These are phyloP conservation scores for Diaporthe ampelina DNA, from an alignment of 2,329 filamentous ascomycete genomes.

Conservation along the genomic window DNA sequence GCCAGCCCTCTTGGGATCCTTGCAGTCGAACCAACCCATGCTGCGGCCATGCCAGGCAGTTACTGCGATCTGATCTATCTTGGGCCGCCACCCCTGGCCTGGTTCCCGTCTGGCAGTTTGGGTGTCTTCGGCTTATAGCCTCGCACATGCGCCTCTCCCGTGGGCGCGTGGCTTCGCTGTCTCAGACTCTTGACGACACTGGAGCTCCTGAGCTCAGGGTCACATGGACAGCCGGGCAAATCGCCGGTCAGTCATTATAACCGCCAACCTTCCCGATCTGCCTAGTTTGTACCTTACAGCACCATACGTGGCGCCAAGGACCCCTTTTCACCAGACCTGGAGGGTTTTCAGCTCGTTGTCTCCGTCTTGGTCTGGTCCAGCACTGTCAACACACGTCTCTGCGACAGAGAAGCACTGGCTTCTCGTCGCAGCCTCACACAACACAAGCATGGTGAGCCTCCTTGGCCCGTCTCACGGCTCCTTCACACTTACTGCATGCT, in stretches of 20 bases:
- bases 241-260: slow-evolving; percentile 30
- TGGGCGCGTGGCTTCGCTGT: slow-evolving; percentile 32
- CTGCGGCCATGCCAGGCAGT: slow-evolving; percentile 24
- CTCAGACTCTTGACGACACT: slow-evolving; percentile 33
- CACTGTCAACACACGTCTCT: slow-evolving; percentile 21
- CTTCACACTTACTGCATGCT: neutral
- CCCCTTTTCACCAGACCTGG: neutral
- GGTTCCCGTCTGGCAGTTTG: slow-evolving; percentile 1
- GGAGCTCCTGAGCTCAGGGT: slow-evolving; percentile 34
- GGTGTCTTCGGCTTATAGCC: slow-evolving; percentile 33
- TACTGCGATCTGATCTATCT: slow-evolving; percentile 27
- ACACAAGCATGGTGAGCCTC: slow-evolving; percentile 44
- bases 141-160: slow-evolving; percentile 37
- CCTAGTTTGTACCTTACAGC: slow-evolving; percentile 11
- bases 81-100: slow-evolving; percentile 24
- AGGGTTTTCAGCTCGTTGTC: slow-evolving; percentile 1
- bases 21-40: slow-evolving; percentile 9
- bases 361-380: neutral
- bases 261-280: slow-evolving; percentile 26
- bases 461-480: neutral
- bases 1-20: neutral
- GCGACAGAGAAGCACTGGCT: slow-evolving; percentile 38
- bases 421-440: slow-evolving; percentile 37
- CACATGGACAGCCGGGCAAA: slow-evolving; percentile 34
- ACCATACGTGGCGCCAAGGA: slow-evolving; percentile 19